These are phyloP conservation scores for Vaccinium macrocarpon DNA, from an alignment of 148 eudicot genomes.

Conservation along the genomic window DNA sequence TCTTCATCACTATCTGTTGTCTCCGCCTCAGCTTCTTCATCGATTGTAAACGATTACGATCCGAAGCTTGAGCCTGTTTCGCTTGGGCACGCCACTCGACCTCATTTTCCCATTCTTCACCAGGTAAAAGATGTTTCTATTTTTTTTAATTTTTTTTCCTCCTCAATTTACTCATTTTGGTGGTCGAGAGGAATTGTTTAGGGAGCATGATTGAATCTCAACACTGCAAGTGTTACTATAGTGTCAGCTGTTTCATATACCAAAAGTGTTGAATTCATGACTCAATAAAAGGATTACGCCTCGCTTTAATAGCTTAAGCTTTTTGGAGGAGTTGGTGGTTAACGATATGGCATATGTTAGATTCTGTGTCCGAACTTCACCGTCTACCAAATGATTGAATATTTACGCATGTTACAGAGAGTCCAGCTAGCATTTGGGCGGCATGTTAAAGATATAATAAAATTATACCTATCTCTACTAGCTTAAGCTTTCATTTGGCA, in stretches of 20 bases:
- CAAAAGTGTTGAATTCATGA: neutral
- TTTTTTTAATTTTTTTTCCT: neutral
- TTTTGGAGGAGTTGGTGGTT: too few relatives aligned
- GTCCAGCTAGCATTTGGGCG: too few relatives aligned
- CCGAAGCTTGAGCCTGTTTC: constrained; percentile 34
- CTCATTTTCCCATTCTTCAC: constrained; percentile 84
- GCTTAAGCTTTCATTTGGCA: too few relatives aligned
- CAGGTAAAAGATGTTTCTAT: constrained; percentile 34
- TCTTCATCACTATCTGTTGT: neutral
- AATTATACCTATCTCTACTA: too few relatives aligned
- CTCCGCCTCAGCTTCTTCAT: constrained; percentile 29
- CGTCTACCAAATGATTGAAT: too few relatives aligned
- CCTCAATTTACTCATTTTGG: neutral
- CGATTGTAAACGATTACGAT: constrained; percentile 19
- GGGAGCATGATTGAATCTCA: neutral
- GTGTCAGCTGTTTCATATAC: neutral
- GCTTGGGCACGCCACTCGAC: constrained; percentile 70
- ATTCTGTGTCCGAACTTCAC: too few relatives aligned
- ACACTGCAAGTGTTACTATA: too few relatives aligned
- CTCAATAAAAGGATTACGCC: too few relatives aligned
- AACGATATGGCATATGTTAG: too few relatives aligned
- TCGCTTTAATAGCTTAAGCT: too few relatives aligned
- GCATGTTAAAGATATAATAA: too few relatives aligned
- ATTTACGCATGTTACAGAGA: too few relatives aligned
- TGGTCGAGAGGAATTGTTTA: neutral